Base-by-base conservation (phyloP, 306 rosid genomes). In the Dalbergia cultrata region DNA sequence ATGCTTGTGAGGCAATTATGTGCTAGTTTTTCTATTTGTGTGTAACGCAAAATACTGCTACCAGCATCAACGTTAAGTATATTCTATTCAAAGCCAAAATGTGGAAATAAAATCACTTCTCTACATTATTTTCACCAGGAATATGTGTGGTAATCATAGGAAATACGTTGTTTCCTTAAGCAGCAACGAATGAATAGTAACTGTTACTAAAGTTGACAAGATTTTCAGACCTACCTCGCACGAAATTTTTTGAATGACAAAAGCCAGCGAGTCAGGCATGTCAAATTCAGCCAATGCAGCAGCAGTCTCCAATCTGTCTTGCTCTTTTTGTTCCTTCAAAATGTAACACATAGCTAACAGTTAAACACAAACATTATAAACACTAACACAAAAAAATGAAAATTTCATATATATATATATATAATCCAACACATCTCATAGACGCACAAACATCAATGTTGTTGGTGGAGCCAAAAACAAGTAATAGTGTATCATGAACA, bases 241-340 rank as follows among this genome's bases (percentile, higher is more conserved):
- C 1, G 90, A 86, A 57, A 93, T 89, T 89, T 89, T 91, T 62
- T 93, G 88, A 54, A 95, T 87, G 78, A 93, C 59, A 75, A 81
- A 86, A 83, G 95, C 75, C 78, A 90, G 47, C 19, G 89, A 83
- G 9, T 93, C 94, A 75, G 85, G 87, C 85, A 85, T 44, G 75
- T 90, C 94, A 34, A 75, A 78, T 26, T 80, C 85, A 50, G 83
- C 84, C 12, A 67, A 79, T 77, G 79, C 79, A 57, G 80, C 83
- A 62, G 84, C 75, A 43, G 85, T 87, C 76, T 90, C 94, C 79
- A 71, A 41, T 35, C 77, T 18, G 17, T 83, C 89, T 53, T 83
- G 82, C 37, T 84, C 90, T 35, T 7, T 56, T 57, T 80, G 82
- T 13, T 81, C 95, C 99, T 95, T 72, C 85, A 84, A 79, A 61